phyloP scores from a whole-genome alignment of 305 asterid species.

The Solanum hybrid region DNA sequence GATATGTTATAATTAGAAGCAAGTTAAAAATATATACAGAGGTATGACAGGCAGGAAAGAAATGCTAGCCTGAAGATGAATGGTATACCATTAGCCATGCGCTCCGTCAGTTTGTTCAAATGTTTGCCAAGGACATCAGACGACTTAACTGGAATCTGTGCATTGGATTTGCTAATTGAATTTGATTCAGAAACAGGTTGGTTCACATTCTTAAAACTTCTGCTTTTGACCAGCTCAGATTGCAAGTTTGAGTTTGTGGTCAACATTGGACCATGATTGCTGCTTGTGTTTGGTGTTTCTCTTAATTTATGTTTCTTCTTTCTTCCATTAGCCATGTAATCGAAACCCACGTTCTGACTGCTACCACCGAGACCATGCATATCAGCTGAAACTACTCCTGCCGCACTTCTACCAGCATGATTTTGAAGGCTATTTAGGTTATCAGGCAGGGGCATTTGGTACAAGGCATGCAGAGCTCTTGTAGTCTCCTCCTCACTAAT shows the following conservation, averaged over 20 bases:
- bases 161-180: constrained; percentile 18
- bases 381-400: constrained; percentile 34
- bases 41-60: constrained; percentile 10
- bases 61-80: constrained; percentile 15
- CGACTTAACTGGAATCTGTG: constrained; percentile 30
- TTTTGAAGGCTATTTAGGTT: constrained; percentile 15
- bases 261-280: constrained; percentile 20
- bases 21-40: constrained; percentile 14
- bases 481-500: constrained; percentile 67
- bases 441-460: constrained; percentile 35
- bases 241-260: constrained; percentile 24
- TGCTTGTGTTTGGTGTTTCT: constrained; percentile 19
- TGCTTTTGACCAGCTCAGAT: constrained; percentile 26
- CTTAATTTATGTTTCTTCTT: constrained; percentile 48
- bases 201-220: constrained; percentile 39
- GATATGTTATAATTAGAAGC: constrained; percentile 23
- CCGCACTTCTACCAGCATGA: constrained; percentile 8
- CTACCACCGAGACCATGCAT: constrained; percentile 19
- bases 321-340: constrained; percentile 20
- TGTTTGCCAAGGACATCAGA: constrained; percentile 22
- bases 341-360: constrained; percentile 23
- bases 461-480: constrained; percentile 39
- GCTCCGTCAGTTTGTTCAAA: constrained; percentile 38
- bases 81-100: constrained; percentile 39
- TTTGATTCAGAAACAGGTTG: constrained; percentile 30